Evolutionary conservation across 2,329 filamentous ascomycete species (phyloP).

Genomic region (Lachnellula hyalina): DNA sequence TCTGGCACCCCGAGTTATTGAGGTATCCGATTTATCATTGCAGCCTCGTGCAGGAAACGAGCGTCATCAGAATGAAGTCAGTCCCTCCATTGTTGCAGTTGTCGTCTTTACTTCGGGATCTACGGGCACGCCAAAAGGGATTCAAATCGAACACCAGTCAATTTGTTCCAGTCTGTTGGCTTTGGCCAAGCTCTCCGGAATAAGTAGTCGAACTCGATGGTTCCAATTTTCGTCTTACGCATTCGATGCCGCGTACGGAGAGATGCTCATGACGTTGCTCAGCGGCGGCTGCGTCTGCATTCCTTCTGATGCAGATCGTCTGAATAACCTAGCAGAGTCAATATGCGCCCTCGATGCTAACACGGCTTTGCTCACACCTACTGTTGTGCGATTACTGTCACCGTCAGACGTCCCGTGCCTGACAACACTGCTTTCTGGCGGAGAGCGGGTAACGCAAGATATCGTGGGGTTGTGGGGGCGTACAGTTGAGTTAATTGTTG

Average conservation of each 20-base stretch:
- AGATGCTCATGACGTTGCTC: conserved; percentile 19
- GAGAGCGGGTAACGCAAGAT: conserved; percentile 13
- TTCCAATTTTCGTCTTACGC: conserved; percentile 18
- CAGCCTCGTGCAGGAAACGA: too few species aligned
- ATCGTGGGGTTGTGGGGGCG: conserved; percentile 38
- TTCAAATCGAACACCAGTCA: conserved; percentile 14
- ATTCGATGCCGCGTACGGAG: conserved; percentile 18
- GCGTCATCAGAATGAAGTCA: too few species aligned
- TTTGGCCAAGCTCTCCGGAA: background rate
- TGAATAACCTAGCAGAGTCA: conserved; percentile 9
- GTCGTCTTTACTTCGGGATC: conserved; percentile 29
- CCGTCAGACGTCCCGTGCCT: conserved; percentile 31
- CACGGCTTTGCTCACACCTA: conserved; percentile 17
- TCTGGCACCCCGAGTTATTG: too few species aligned
- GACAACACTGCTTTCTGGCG: conserved; percentile 14
- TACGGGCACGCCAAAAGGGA: conserved; percentile 21
- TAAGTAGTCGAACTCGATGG: conserved; percentile 8
- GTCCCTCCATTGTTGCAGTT: too few species aligned
- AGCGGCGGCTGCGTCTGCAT: conserved; percentile 20
- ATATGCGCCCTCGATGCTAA: conserved; percentile 17
- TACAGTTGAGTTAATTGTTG: conserved; percentile 34
- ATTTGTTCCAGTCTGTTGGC: conserved; percentile 8
- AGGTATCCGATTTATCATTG: too few species aligned
- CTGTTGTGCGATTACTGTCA: conserved; percentile 24
- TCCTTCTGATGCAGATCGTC: conserved; percentile 20